Conservation (phyloP, 2,329 filamentous ascomycete genomes). For the Neonectria hederae region DNA sequence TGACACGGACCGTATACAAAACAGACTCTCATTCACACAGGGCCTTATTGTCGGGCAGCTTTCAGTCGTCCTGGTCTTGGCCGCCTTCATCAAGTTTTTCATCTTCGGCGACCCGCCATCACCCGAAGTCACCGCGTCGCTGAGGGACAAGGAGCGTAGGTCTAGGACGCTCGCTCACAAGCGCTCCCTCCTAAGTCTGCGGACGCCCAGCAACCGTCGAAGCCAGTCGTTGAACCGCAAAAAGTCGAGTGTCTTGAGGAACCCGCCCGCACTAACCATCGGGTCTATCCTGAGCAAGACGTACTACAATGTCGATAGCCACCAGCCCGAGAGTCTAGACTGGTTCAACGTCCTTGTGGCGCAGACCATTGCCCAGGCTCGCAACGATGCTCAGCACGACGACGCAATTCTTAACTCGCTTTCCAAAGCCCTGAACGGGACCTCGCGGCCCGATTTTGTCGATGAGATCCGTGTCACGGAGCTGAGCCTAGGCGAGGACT, state of each 20-base stretch:
- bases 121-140: conserved; percentile 79
- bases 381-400: conserved; percentile 90
- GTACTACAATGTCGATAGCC: conserved; percentile 94
- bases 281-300: conserved; percentile 94
- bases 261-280: conserved; percentile 82
- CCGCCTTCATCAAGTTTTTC: conserved; percentile 99
- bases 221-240: conserved; percentile 66
- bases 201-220: conserved; percentile 54
- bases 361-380: conserved; percentile 94
- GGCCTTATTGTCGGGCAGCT: conserved; percentile 93
- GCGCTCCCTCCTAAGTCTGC: conserved; percentile 74
- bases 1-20: conserved; percentile 2
- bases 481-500: conserved; percentile 93
- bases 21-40: conserved; percentile 88
- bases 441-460: conserved; percentile 86
- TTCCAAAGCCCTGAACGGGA: conserved; percentile 87
- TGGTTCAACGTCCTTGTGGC: conserved; percentile 99
- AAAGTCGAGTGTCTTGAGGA: conserved; percentile 77
- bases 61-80: conserved; percentile 88
- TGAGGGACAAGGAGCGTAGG: conserved; percentile 78
- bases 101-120: conserved; percentile 96
- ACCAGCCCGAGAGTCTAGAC: conserved; percentile 95
- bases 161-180: conserved; percentile 80
- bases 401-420: conserved; percentile 88
- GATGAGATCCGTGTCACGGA: conserved; percentile 95